Conservation (phyloP, 2,329 filamentous ascomycete species). For the Leptographium wingfieldii region DNA sequence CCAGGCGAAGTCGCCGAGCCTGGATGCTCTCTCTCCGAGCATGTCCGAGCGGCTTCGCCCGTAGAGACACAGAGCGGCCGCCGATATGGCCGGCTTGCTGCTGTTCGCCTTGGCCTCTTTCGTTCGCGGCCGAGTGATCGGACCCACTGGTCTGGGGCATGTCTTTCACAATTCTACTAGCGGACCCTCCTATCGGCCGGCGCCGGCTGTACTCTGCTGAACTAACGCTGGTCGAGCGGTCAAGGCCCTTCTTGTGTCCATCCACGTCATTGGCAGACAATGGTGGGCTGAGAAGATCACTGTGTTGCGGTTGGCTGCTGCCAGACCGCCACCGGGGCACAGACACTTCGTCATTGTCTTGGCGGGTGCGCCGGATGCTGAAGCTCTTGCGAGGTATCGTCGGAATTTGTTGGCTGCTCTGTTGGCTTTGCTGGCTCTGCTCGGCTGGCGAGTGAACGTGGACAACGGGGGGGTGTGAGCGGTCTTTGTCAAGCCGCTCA, state of each 20-base stretch:
- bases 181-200: slow-evolving; percentile 24
- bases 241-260: slow-evolving; percentile 56
- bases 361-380: slow-evolving; percentile 55
- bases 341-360: slow-evolving; percentile 42
- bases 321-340: slow-evolving; percentile 35
- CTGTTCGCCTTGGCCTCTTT: slow-evolving; percentile 36
- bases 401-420: slow-evolving; percentile 20
- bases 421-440: neutral
- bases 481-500: slow-evolving; percentile 47
- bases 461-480: slow-evolving; percentile 58
- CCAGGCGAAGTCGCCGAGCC: slow-evolving; percentile 58
- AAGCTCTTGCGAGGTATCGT: slow-evolving; percentile 71
- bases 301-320: slow-evolving; percentile 59
- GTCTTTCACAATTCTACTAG: slow-evolving; percentile 40
- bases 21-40: slow-evolving; percentile 87
- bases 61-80: slow-evolving; percentile 48
- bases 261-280: slow-evolving; percentile 42
- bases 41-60: slow-evolving; percentile 81
- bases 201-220: slow-evolving; percentile 69
- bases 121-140: slow-evolving; percentile 54
- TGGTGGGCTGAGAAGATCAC: slow-evolving; percentile 66
- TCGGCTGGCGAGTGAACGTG: slow-evolving; percentile 71
- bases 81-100: slow-evolving; percentile 28
- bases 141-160: slow-evolving; percentile 67
- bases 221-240: slow-evolving; percentile 83